Base-by-base conservation (phyloP, 2,329 filamentous ascomycete species). In the Geosmithia flava region DNA sequence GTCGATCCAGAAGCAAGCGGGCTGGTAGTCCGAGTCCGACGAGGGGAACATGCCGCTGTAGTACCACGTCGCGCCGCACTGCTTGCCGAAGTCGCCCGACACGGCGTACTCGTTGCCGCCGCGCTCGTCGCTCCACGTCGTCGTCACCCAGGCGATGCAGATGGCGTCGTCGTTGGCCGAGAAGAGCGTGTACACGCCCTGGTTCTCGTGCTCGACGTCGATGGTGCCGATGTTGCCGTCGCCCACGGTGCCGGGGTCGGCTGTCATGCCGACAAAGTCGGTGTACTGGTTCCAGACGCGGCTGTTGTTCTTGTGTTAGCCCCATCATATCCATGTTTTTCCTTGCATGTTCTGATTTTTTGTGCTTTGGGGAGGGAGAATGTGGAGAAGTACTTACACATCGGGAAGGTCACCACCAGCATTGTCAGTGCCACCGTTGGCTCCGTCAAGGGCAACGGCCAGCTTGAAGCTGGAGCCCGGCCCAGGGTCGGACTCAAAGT, bases 1-100 rank as follows among this genome's bases (percentile, higher is more conserved):
- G 23, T 53, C 53, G 15, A 54, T 52, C 53, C 50, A 54, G 44
- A 51, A 50, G 42, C 46, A 53, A 41, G 49, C 48, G 33, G 50
- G 48, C 42, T 48, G 48, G 49, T 42, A 20, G 30, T 47, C 37
- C 41, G 27, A 42, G 46, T 20, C 20, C 33, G 20, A 44, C 11
- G 42, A 51, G 19, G 45, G 33, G 45, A 42, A 50, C 19, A 49
- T 39, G 37, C 49, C 48, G 46, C 48, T 52, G 42, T 41, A 48
- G 48, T 52, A 50, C 51, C 51, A 54, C 19, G 48, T 47, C 1
- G 47, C 48, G 17, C 50, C 51, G 40, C 51, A 52, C 33, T 46
- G 37, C n/a, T 39, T 16, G 17, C 47, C 51, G 44, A 51, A 50
- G 43, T 52, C 49, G 33, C 50, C 52, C 17, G 44, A 23, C 41